These are phyloP conservation scores for Cladorrhinum samala DNA, from an alignment of 495 filamentous ascomycete genomes.

Conservation along the genomic window DNA sequence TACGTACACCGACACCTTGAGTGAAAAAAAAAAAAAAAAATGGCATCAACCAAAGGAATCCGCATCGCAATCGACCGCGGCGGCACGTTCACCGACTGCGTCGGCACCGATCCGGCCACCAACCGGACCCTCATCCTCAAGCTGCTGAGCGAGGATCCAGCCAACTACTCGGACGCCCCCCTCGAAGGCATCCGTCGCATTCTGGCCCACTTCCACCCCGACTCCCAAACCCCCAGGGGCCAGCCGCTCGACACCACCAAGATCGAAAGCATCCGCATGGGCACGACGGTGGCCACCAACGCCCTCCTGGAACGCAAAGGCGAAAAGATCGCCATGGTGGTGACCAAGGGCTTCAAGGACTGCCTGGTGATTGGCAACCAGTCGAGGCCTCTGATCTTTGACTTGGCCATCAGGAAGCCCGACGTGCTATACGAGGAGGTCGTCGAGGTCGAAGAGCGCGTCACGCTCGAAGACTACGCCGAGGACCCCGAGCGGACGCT, in stretches of 20 bases:
- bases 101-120: conserved; percentile 48
- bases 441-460: conserved; percentile 73
- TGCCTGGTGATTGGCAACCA: conserved; percentile 86
- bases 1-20: too few relatives aligned
- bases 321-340: conserved; percentile 82
- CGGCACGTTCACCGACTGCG: conserved; percentile 68
- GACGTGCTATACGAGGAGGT: conserved; percentile 72
- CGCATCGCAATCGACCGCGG: conserved; percentile 60
- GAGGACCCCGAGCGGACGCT: conserved; percentile 62
- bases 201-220: conserved; percentile 66
- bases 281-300: conserved; percentile 85
- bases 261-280: conserved; percentile 85
- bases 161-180: conserved; percentile 83
- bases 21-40: not conserved
- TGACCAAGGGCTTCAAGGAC: conserved; percentile 90
- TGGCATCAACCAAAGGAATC: conserved; percentile 29
- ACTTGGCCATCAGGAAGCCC: conserved; percentile 71
- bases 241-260: conserved; percentile 73
- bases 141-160: conserved; percentile 81
- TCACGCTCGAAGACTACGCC: conserved; percentile 83
- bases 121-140: conserved; percentile 78
- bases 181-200: conserved; percentile 89
- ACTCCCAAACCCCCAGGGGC: conserved; percentile 69
- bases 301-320: conserved; percentile 90
- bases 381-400: conserved; percentile 76